phyloP scores from a whole-genome alignment of 345 rosid species.

The Noccaea caerulescens region DNA sequence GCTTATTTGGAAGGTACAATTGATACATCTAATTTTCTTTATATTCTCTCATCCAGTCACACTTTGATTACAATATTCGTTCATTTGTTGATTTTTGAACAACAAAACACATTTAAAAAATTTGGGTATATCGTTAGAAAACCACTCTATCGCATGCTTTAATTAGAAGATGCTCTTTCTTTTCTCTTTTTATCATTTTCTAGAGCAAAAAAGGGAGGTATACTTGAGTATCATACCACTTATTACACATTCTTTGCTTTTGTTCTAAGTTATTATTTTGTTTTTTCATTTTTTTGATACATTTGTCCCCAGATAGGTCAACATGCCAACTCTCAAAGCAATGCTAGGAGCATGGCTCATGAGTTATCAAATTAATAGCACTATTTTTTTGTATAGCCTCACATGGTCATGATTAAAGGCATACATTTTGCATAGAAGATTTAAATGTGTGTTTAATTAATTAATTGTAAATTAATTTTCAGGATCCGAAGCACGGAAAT shows the following conservation, averaged over 20 bases:
- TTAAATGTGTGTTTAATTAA: background rate
- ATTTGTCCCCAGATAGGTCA: constrained; percentile 43
- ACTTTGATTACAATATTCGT: constrained; percentile 18
- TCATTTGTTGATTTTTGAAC: background rate
- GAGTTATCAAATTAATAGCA: constrained; percentile 16
- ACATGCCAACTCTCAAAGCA: constrained; percentile 44
- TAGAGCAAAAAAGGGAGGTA: constrained; percentile 8
- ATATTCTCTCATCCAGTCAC: background rate
- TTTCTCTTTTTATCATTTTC: constrained; percentile 31
- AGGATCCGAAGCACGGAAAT: constrained; percentile 99
- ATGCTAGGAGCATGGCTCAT: constrained; percentile 38
- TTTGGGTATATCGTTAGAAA: background rate
- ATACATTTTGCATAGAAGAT: background rate
- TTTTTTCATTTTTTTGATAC: constrained; percentile 31
- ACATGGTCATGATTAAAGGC: constrained; percentile 45
- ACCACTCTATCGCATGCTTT: constrained; percentile 25
- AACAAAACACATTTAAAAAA: background rate
- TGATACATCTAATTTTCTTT: background rate
- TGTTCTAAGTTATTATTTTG: constrained; percentile 39
- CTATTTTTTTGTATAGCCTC: constrained; percentile 30
- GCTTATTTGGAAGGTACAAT: constrained; percentile 90
- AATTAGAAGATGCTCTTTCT: constrained; percentile 30
- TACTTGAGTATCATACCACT: constrained; percentile 48
- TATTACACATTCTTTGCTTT: constrained; percentile 44
- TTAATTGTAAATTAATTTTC: background rate